A percentile compares a stretch with the other conserved stretches of the same genome.
These are phyloP conservation scores for Calonectria montana DNA, from an alignment of 2,329 filamentous ascomycete genomes.

Conservation along the genomic window DNA sequence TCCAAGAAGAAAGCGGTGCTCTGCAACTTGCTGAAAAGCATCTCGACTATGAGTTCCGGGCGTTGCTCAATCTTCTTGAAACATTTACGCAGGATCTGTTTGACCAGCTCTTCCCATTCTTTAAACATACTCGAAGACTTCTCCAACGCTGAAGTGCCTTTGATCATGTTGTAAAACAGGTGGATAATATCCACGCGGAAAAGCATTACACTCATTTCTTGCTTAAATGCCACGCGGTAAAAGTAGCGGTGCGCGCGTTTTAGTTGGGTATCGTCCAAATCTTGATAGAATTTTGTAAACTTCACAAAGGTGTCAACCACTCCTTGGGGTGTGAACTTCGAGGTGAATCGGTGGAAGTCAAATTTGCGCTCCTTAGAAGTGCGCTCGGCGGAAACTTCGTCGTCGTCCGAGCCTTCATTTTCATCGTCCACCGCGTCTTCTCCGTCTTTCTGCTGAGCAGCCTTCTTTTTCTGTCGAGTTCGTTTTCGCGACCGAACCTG, in stretches of 20 bases:
- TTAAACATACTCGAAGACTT: conserved; percentile 74
- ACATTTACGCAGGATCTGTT: conserved; percentile 84
- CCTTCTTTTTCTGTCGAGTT: conserved; percentile 78
- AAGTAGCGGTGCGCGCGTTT: conserved; percentile 96
- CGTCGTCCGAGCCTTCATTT: conserved; percentile 77
- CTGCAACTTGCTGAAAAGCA: conserved; percentile 94
- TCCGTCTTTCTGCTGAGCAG: conserved; percentile 53
- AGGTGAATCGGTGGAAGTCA: conserved; percentile 86
- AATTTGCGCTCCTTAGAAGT: conserved; percentile 89
- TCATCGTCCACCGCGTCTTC: conserved; percentile 66
- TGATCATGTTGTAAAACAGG: conserved; percentile 90
- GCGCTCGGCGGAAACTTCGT: conserved; percentile 76
- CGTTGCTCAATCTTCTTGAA: conserved; percentile 87
- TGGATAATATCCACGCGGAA: conserved; percentile 92
- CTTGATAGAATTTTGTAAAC: conserved; percentile 83
- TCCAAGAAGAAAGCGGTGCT: conserved; percentile 88
- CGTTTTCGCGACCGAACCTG: conserved; percentile 87
- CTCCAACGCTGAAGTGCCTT: conserved; percentile 83
- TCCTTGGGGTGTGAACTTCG: conserved; percentile 83
- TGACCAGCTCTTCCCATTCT: conserved; percentile 92
- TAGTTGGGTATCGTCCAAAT: conserved; percentile 82
- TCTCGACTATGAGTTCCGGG: conserved; percentile 87
- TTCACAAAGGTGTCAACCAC: conserved; percentile 90
- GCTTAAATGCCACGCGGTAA: conserved; percentile 93
- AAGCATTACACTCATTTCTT: conserved; percentile 88